Evolutionary conservation across 192 early-diverging fungal genomes (phyloP).

Genomic region (Anaeromyces robustus): DNA sequence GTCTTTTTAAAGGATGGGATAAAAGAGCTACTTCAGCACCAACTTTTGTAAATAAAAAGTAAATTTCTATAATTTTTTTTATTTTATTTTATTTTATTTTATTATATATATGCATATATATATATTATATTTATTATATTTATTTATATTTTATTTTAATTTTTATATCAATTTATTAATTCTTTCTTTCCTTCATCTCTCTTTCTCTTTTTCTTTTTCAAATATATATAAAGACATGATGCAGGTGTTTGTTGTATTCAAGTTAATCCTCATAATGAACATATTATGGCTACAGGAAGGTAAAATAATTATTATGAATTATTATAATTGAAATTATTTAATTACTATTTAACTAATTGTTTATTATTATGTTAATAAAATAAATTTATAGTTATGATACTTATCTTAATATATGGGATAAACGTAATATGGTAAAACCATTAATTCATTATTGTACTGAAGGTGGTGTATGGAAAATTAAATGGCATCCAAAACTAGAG

Average conservation of each 20-base stretch:
- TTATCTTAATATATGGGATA: conserved; percentile 78
- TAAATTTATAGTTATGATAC: conserved; percentile 68
- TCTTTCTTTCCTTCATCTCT: too few species aligned
- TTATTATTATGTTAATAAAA: background rate
- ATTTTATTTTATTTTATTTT: background rate
- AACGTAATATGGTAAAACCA: conserved; percentile 60
- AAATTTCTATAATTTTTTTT: conserved; percentile 1
- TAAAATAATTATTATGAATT: conserved; percentile 4
- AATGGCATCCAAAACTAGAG: conserved; percentile 66
- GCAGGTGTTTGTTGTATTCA: conserved; percentile 88
- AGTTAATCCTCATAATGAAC: conserved; percentile 56
- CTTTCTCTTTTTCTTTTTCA: background rate
- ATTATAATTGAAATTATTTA: background rate
- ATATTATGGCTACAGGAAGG: conserved; percentile 75
- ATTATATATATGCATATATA: too few species aligned
- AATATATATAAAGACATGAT: conserved; percentile 33
- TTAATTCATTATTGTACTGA: conserved; percentile 48
- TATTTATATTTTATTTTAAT: too few species aligned
- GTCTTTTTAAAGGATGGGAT: conserved; percentile 78
- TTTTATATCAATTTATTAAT: too few species aligned
- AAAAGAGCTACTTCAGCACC: conserved; percentile 30
- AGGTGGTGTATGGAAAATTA: conserved; percentile 87
- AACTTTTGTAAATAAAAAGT: conserved; percentile 43
- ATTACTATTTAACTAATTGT: background rate
- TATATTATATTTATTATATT: too few species aligned